Base-by-base conservation (phyloP, 495 filamentous ascomycete species). In the Trichoderma orchidacearum region DNA sequence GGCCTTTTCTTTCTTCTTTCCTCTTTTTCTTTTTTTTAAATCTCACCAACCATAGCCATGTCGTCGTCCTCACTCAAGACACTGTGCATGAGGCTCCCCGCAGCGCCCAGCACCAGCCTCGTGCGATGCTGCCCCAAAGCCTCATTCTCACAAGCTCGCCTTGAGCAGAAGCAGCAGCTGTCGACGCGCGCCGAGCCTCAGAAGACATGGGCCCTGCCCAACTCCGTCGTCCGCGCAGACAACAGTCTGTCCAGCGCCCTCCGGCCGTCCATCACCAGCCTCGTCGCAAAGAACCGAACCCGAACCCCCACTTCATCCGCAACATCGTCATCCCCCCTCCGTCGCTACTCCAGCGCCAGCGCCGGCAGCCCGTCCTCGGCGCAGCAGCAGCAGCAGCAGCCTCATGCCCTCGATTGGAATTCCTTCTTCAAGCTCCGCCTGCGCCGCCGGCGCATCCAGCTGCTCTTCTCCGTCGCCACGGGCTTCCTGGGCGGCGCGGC, bases 371-470 rank as follows among this genome's bases (percentile, higher is more conserved):
- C 68, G 5, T 53, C 55, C 5, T 57, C 62, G 2, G 1, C 53
- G 11, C 11, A 57, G 60, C n/a, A n/a, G n/a, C n/a, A n/a, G n/a
- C n/a, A n/a, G n/a, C n/a, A n/a, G n/a, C n/a, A n/a, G n/a, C n/a
- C n/a, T n/a, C n/a, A n/a, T n/a, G 18, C 41, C 28, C 82, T 95
- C 18, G 83, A 90, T 70, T 98, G 93, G 93, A 86, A 96, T 74
- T 81, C 81, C 35, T 98, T 95, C 80, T 91, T 98, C 79, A 78
- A 77, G 60, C 85, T 97, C 51, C 92, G 93, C 64, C 84, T 85
- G 54, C 83, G 81, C 31, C 87, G 92, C 21, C 86, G 93, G 13
- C 80, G 86, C 53, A 86, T 88, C 78, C 86, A 90, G 60, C 82
- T 94, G 35, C 80, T 73, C 52, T 85, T 86, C 35, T 89, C 86